These are phyloP conservation scores for Rhizopus sp. DNA, from an alignment of 371 early-diverging fungal genomes.

Conservation along the genomic window DNA sequence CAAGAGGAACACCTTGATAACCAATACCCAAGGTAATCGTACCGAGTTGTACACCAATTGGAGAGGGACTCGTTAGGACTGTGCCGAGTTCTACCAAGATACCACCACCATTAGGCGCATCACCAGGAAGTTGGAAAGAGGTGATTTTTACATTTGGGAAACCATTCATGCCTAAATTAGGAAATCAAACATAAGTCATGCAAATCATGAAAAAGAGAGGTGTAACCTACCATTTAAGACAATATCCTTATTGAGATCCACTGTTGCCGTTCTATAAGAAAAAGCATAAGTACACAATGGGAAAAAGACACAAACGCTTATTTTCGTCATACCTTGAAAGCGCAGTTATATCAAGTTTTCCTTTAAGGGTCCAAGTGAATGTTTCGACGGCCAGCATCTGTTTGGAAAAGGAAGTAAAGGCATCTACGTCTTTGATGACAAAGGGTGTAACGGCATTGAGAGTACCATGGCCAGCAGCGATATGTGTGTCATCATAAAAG, in stretches of 20 bases:
- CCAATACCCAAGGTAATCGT: slow-evolving; percentile 48
- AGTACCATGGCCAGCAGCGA: slow-evolving; percentile 46
- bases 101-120: slow-evolving; percentile 53
- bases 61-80: slow-evolving; percentile 53
- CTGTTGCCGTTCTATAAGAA: slow-evolving; percentile 31
- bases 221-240: slow-evolving; percentile 17
- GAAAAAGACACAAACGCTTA: slow-evolving; percentile 3
- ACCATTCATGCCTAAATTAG: slow-evolving; percentile 44
- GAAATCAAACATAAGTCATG: background rate
- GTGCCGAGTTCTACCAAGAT: slow-evolving; percentile 54
- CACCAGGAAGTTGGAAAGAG: slow-evolving; percentile 53
- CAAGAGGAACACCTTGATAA: slow-evolving; percentile 46
- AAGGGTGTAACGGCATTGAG: slow-evolving; percentile 37
- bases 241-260: slow-evolving; percentile 32
- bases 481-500: slow-evolving; percentile 36
- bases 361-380: slow-evolving; percentile 54
- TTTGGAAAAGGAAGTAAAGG: slow-evolving; percentile 47
- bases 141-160: slow-evolving; percentile 54
- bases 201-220: background rate
- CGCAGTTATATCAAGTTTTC: slow-evolving; percentile 50
- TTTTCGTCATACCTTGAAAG: slow-evolving; percentile 35
- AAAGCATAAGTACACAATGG: background rate
- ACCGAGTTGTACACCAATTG: slow-evolving; percentile 57
- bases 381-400: slow-evolving; percentile 48
- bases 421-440: slow-evolving; percentile 34